Evolutionary conservation across 208 protist genomes (phyloP).

Genomic region (Trypanosoma vivax): DNA sequence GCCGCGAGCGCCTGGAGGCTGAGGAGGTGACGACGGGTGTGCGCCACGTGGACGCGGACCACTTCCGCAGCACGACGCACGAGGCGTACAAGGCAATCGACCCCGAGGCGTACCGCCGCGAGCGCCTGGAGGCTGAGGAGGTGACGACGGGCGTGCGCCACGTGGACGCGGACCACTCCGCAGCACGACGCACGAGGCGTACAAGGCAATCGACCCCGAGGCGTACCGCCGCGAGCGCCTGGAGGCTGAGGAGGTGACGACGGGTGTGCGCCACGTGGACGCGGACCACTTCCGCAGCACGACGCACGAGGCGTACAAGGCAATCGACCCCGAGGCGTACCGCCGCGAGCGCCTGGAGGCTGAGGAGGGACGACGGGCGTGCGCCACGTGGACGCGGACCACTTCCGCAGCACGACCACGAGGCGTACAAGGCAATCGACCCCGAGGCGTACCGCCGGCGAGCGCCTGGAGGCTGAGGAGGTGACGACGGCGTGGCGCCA

Average conservation of each 20-base stretch:
- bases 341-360: background rate
- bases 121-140: background rate
- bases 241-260: slow-evolving; percentile 5
- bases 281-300: slow-evolving; percentile 16
- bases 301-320: slow-evolving; percentile 18
- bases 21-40: background rate
- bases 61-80: slow-evolving; percentile 23
- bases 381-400: slow-evolving; percentile 18
- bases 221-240: background rate
- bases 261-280: slow-evolving; percentile 5
- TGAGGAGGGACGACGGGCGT: background rate
- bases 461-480: background rate
- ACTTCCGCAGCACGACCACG: background rate
- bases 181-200: slow-evolving; percentile 16
- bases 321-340: slow-evolving; percentile 1
- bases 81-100: slow-evolving; percentile 11
- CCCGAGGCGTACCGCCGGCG: slow-evolving; percentile 31
- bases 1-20: background rate
- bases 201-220: slow-evolving; percentile 6
- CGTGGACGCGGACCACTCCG: slow-evolving; percentile 15
- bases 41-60: slow-evolving; percentile 12
- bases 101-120: background rate
- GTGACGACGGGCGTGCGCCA: slow-evolving; percentile 2
- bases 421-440: slow-evolving; percentile 2
- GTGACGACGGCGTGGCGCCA: no score